Evolutionary conservation across 2,329 filamentous ascomycete genomes (phyloP), one percentile per base, ranked within the genome.

Genomic region (Teratosphaeriaceae sp.): DNA sequence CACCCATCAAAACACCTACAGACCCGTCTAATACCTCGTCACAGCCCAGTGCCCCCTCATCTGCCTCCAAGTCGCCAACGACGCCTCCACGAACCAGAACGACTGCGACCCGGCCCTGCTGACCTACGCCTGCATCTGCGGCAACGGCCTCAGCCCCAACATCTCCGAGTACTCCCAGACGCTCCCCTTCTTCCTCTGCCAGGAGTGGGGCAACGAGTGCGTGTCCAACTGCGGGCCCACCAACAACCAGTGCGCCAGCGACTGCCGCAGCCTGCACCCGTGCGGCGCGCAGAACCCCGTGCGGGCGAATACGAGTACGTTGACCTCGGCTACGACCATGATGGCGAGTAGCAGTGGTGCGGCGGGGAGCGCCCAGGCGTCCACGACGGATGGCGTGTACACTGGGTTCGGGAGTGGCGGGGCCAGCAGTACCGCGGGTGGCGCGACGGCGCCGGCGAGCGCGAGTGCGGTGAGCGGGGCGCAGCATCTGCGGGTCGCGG

Each of bases 161-260:
- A 67, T 86, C 38, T 79, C 82, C 57, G 75, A 89, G 65, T 92
- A 84, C 74, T 82, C 81, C 16, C 74, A 87, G 54, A 89, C 85
- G 1, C 71, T 92, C 20, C 85, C 86, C 24, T 90, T 79, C 74
- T 86, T 81, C 68, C 74, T 80, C 55, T 92, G 85, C 75, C 74
- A 73, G 36, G 74, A 84, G 65, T 87, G 76, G 74, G 82, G 78
- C 55, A 79, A 70, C 61, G 77, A 87, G 65, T 65, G 52, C 46
- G 79, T 84, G 11, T 58, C 52, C 2, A 64, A 48, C 45, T 88
- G 84, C 65, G 40, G 39, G 22, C 70, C 82, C 64, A 72, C 73
- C 53, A 49, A 56, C n/a, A 88, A 85, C 61, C 63, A 74, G n/a
- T 65, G 67, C 2, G n/a, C n/a, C n/a, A n/a, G n/a, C n/a, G 55